Conservation (phyloP, 2,329 filamentous ascomycete species). For the Fonsecaea multimorphosa region DNA sequence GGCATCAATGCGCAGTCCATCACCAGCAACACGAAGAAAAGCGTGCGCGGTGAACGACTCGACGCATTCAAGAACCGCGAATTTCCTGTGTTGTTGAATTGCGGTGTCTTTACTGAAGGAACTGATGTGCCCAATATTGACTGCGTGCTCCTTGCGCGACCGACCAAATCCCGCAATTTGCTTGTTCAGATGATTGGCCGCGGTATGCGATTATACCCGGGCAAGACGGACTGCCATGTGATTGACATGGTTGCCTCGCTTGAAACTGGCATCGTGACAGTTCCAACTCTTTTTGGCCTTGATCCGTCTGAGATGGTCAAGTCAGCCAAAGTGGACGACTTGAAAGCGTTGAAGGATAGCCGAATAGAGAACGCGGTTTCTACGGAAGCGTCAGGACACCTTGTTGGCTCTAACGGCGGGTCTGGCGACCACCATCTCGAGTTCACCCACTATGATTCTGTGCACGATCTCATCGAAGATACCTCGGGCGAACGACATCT, state of each 20-base stretch:
- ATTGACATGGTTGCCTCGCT: conserved; percentile 95
- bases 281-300: conserved; percentile 89
- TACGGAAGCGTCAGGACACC: not conserved
- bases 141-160: conserved; percentile 84
- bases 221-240: conserved; percentile 87
- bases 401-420: not conserved
- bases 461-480: conserved; percentile 89
- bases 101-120: conserved; percentile 94
- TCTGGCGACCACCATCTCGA: conserved; percentile 60
- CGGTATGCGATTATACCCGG: conserved; percentile 81
- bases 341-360: conserved; percentile 57
- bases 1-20: conserved; percentile 85
- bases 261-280: conserved; percentile 82
- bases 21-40: conserved; percentile 77
- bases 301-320: conserved; percentile 80
- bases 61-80: conserved; percentile 76
- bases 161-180: conserved; percentile 89
- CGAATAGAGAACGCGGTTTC: conserved; percentile 40
- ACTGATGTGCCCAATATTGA: conserved; percentile 98
- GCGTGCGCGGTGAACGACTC: conserved; percentile 72
- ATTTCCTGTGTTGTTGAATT: conserved; percentile 90
- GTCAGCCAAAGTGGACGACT: conserved; percentile 66
- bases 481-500: conserved; percentile 79
- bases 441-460: conserved; percentile 88
- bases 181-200: conserved; percentile 97